phyloP scores from a whole-genome alignment of 2,329 filamentous ascomycete species.

The Trichoderma semiorbis region DNA sequence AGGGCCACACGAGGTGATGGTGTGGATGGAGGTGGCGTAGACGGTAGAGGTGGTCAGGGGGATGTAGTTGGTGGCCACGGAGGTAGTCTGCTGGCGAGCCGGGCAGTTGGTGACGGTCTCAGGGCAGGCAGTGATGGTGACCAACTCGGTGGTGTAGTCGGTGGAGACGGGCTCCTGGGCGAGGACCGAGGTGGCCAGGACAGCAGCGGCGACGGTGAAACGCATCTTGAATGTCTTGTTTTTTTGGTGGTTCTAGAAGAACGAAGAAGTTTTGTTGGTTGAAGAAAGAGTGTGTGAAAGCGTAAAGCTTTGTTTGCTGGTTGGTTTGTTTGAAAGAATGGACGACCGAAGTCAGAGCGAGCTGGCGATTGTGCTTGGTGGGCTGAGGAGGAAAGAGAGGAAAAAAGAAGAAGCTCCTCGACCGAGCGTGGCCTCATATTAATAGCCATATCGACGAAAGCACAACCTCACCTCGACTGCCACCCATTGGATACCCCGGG shows the following conservation, averaged over 20 bases:
- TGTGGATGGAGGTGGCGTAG: conserved; percentile 57
- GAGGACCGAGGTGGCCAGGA: conserved; percentile 39
- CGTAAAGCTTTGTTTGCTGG: conserved; percentile 32
- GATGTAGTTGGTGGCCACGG: conserved; percentile 37
- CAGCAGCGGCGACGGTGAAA: conserved; percentile 50
- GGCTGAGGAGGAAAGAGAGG: conserved; percentile 39
- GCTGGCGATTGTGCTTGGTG: conserved; percentile 40
- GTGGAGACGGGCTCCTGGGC: conserved; percentile 39
- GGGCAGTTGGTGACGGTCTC: conserved; percentile 61
- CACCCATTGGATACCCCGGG: conserved; percentile 21
- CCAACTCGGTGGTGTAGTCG: conserved; percentile 55
- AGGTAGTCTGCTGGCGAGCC: conserved; percentile 38
- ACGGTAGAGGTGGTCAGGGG: conserved; percentile 51
- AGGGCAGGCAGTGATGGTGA: conserved; percentile 61
- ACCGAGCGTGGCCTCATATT: conserved; percentile 43
- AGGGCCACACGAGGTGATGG: conserved; percentile 59
- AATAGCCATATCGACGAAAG: conserved; percentile 34
- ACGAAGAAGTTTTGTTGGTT: conserved; percentile 29
- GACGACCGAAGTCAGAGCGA: conserved; percentile 54
- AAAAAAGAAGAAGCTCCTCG: conserved; percentile 14
- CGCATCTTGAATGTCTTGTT: conserved; percentile 55
- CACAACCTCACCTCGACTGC: conserved; percentile 16
- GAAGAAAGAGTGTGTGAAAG: conserved; percentile 33
- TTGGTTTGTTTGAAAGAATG: conserved; percentile 45
- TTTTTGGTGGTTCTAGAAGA: conserved; percentile 28